phyloP scores from a whole-genome alignment of 805 yeast genomes.

The Ogataea kodamae region DNA sequence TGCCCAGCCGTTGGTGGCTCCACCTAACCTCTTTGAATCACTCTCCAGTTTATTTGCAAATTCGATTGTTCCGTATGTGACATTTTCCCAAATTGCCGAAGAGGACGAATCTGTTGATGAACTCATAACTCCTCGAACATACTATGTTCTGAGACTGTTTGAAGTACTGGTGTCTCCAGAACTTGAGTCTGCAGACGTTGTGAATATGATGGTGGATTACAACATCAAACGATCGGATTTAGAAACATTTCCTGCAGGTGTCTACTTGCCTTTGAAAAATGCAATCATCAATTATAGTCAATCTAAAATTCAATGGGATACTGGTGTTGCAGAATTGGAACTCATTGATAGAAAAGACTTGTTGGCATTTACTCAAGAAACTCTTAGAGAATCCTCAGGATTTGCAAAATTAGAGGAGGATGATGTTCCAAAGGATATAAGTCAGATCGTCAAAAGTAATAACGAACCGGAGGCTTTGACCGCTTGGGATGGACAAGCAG shows the following conservation, averaged over 20 bases:
- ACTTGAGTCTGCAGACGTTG: conserved; percentile 49
- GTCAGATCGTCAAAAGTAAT: conserved; percentile 38
- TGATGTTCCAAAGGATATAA: conserved; percentile 36
- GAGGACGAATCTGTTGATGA: conserved; percentile 58
- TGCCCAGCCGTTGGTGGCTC: conserved; percentile 46
- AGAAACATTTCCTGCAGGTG: conserved; percentile 72
- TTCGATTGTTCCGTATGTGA: conserved; percentile 51
- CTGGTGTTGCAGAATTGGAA: conserved; percentile 39
- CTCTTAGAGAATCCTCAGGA: conserved; percentile 3
- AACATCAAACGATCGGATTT: conserved; percentile 49
- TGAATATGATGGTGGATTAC: conserved; percentile 58
- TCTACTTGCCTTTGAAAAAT: conserved; percentile 63
- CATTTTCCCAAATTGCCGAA: conserved; percentile 65
- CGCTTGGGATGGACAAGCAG: conserved; percentile 71
- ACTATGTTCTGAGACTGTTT: conserved; percentile 53
- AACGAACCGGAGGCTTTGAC: conserved; percentile 44
- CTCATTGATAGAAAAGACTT: conserved; percentile 70
- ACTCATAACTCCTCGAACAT: conserved; percentile 63
- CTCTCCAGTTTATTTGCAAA: conserved; percentile 47
- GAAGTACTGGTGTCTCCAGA: conserved; percentile 57
- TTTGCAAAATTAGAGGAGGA: conserved; percentile 6
- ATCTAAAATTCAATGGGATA: conserved; percentile 45
- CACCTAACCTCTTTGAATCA: conserved; percentile 59
- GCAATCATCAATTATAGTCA: conserved; percentile 53
- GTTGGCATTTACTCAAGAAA: conserved; percentile 22